A percentile compares a stretch with the other conserved stretches of the same genome.
Conservation (phyloP, 495 filamentous ascomycete genomes). For the Xylaria longipes region DNA sequence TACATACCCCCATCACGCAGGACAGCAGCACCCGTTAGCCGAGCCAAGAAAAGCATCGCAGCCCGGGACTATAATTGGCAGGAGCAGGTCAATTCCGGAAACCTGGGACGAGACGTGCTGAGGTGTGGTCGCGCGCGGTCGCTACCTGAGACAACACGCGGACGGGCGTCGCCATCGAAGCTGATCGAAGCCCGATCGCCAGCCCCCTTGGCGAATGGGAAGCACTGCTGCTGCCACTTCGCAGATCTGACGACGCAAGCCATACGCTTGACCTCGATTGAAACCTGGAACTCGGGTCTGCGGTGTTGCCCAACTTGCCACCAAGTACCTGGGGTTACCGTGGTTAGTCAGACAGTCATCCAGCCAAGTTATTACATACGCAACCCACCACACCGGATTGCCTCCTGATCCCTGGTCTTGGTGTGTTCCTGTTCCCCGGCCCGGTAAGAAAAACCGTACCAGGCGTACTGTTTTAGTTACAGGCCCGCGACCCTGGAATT, state of each 20-base stretch:
- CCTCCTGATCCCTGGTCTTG: background rate
- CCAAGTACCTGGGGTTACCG: background rate
- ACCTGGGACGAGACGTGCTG: slow-evolving; percentile 19
- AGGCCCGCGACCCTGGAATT: background rate
- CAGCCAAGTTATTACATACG: background rate
- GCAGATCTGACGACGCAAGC: slow-evolving; percentile 19
- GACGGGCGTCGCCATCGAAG: slow-evolving; percentile 12
- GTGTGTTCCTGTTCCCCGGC: background rate
- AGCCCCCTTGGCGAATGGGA: slow-evolving; percentile 1
- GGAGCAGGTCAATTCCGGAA: slow-evolving; percentile 11
- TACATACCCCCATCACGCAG: background rate
- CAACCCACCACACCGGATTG: background rate
- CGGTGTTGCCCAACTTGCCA: slow-evolving; percentile 9
- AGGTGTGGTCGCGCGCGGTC: slow-evolving; percentile 21
- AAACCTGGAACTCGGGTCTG: background rate
- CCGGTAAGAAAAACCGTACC: slow-evolving; percentile 2
- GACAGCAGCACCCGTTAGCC: background rate
- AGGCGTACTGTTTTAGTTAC: background rate
- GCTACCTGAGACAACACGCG: slow-evolving; percentile 24
- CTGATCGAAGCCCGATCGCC: slow-evolving; percentile 11
- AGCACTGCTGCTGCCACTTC: background rate
- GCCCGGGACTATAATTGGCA: background rate
- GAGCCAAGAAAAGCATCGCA: slow-evolving; percentile 16
- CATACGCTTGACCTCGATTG: slow-evolving; percentile 2
- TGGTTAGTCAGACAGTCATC: slow-evolving; percentile 10